These are phyloP conservation scores for Talaromyces sp. DNA, from an alignment of 2,329 filamentous ascomycete genomes.

Conservation along the genomic window DNA sequence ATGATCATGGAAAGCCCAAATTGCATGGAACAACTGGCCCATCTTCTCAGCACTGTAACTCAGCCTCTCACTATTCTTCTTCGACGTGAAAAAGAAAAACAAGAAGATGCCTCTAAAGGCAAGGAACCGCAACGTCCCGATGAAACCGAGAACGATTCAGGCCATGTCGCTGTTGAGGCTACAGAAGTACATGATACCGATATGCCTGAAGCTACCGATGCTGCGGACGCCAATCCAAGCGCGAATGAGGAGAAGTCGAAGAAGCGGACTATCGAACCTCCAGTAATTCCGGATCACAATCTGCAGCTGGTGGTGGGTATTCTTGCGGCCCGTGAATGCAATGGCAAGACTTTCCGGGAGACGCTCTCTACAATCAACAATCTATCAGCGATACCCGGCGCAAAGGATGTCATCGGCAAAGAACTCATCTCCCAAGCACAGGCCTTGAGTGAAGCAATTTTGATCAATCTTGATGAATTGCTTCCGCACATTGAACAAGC, in stretches of 20 bases:
- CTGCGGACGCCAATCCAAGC: slow-evolving; percentile 35
- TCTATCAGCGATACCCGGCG: slow-evolving; percentile 84
- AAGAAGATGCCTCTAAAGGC: slow-evolving; percentile 41
- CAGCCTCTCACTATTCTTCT: slow-evolving; percentile 77
- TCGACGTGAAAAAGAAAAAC: slow-evolving; percentile 76
- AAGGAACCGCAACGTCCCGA: slow-evolving; percentile 34
- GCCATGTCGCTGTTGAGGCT: slow-evolving; percentile 15
- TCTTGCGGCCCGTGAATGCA: slow-evolving; percentile 91
- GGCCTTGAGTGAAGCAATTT: slow-evolving; percentile 75
- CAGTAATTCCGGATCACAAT: slow-evolving; percentile 82
- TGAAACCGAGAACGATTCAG: slow-evolving; percentile 26
- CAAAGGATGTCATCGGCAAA: slow-evolving; percentile 85
- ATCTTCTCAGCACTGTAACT: slow-evolving; percentile 82
- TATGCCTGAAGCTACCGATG: slow-evolving; percentile 36
- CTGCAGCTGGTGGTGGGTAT: slow-evolving; percentile 94
- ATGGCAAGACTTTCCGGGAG: slow-evolving; percentile 95
- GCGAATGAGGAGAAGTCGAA: slow-evolving; percentile 51
- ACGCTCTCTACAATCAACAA: slow-evolving; percentile 99
- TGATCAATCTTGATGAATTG: slow-evolving; percentile 78
- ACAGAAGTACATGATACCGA: slow-evolving; percentile 34
- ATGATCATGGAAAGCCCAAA: slow-evolving; percentile 95
- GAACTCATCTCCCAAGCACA: slow-evolving; percentile 88
- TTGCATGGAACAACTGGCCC: slow-evolving; percentile 91
- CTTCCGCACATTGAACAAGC: slow-evolving; percentile 83
- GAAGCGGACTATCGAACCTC: slow-evolving; percentile 68